phyloP scores from a whole-genome alignment of 148 eudicot genomes.

The Cornus florida region DNA sequence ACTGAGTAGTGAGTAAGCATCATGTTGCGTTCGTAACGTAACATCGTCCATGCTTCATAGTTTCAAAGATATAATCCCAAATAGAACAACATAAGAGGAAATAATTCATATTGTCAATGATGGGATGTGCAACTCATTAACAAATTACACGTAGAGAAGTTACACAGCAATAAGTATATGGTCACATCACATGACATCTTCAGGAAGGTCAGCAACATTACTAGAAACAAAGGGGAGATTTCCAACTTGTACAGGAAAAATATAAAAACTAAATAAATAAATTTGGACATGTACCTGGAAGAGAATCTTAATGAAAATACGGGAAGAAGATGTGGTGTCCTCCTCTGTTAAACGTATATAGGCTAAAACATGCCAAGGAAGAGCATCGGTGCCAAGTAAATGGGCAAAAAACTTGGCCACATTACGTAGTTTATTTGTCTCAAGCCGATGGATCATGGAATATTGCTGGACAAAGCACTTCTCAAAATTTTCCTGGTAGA shows the following conservation, averaged over 20 bases:
- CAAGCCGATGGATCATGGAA: constrained; percentile 93
- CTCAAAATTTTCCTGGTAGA: constrained; percentile 89
- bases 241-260: background rate
- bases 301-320: constrained; percentile 94
- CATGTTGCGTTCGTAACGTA: too few relatives aligned
- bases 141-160: too few relatives aligned
- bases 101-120: too few relatives aligned
- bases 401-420: constrained; percentile 96
- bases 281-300: constrained; percentile 61
- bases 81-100: too few relatives aligned
- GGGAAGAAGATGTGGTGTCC: constrained; percentile 90
- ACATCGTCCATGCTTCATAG: too few relatives aligned
- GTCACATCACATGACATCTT: background rate
- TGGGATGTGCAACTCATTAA: too few relatives aligned
- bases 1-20: too few relatives aligned
- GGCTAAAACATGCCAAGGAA: constrained; percentile 86
- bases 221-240: background rate
- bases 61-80: too few relatives aligned
- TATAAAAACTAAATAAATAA: background rate
- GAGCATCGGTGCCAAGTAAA: constrained; percentile 79
- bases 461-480: constrained; percentile 87
- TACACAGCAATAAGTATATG: background rate
- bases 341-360: constrained; percentile 89
- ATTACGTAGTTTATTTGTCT: constrained; percentile 84
- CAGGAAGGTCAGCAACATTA: background rate